These are phyloP conservation scores for Saccharomyces mikatae DNA, from an alignment of 805 yeast species.

Conservation along the genomic window DNA sequence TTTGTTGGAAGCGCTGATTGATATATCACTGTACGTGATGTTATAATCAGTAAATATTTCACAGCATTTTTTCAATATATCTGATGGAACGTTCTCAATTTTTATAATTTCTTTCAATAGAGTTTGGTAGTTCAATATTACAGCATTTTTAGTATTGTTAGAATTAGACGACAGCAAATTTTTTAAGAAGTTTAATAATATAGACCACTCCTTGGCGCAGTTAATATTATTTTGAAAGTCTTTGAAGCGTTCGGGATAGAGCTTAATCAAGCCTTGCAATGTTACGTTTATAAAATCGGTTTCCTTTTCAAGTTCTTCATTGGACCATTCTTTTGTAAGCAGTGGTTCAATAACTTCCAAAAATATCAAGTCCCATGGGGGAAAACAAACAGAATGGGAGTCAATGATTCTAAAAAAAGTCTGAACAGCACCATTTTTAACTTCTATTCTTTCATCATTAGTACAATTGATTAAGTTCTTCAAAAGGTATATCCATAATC, in stretches of 20 bases:
- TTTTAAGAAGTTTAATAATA: conserved; percentile 43
- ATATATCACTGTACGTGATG: conserved; percentile 37
- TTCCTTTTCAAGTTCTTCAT: conserved; percentile 36
- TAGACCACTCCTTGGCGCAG: conserved; percentile 43
- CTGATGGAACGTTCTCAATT: conserved; percentile 26
- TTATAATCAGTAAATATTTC: conserved; percentile 43
- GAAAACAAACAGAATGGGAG: conserved; percentile 51
- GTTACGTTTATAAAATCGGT: conserved; percentile 56
- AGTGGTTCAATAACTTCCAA: conserved; percentile 51
- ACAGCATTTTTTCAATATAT: conserved; percentile 34
- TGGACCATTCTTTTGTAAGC: conserved; percentile 26
- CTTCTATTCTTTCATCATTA: conserved; percentile 62
- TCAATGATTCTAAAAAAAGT: conserved; percentile 79
- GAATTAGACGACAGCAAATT: conserved; percentile 36
- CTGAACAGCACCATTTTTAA: conserved; percentile 82
- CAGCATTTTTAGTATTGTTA: conserved; percentile 38
- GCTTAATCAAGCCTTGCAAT: conserved; percentile 55
- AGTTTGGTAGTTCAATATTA: conserved; percentile 47
- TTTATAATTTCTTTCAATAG: conserved; percentile 40
- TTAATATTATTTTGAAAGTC: conserved; percentile 20
- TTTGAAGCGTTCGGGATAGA: conserved; percentile 48
- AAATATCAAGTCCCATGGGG: conserved; percentile 65
- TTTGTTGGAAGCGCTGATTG: conserved; percentile 20
- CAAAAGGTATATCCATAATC: conserved; percentile 59
- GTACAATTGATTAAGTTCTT: conserved; percentile 56